Percentiles rank a stretch among this genome's conserved stretches.
phyloP scores from a whole-genome alignment of 768 basidiomycete species.

The Russula compacta region DNA sequence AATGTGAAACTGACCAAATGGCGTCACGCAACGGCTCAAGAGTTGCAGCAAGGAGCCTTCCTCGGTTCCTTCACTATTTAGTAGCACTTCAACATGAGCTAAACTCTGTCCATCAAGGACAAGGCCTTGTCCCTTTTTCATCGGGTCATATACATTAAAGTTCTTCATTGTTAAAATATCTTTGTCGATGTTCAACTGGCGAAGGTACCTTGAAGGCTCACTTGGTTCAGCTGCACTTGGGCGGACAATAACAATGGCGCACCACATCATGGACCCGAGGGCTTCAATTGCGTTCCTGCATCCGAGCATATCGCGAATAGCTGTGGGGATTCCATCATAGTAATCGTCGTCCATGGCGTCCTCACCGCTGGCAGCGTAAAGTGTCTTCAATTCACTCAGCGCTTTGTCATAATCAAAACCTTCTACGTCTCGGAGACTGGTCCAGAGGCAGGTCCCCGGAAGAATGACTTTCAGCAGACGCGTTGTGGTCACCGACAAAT shows the following conservation, averaged over 20 bases:
- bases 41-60: slow-evolving; percentile 84
- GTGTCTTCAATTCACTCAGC: slow-evolving; percentile 51
- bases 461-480: slow-evolving; percentile 76
- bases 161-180: slow-evolving; percentile 94
- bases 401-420: slow-evolving; percentile 72
- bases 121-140: slow-evolving; percentile 79
- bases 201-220: slow-evolving; percentile 49
- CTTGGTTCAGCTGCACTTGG: background rate
- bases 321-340: slow-evolving; percentile 46
- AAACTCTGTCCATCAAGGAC: slow-evolving; percentile 91
- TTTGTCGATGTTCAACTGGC: slow-evolving; percentile 91
- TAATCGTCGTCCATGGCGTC: slow-evolving; percentile 41
- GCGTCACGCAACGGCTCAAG: slow-evolving; percentile 77
- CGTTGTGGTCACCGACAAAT: slow-evolving; percentile 72
- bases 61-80: slow-evolving; percentile 89
- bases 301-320: slow-evolving; percentile 64
- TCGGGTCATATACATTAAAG: slow-evolving; percentile 96
- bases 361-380: slow-evolving; percentile 46
- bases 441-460: slow-evolving; percentile 81
- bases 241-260: slow-evolving; percentile 18
- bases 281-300: slow-evolving; percentile 69
- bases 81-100: slow-evolving; percentile 85
- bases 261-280: slow-evolving; percentile 90
- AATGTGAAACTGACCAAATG: slow-evolving; percentile 57
- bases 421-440: slow-evolving; percentile 71